These are phyloP conservation scores for Mycena floridula DNA, from an alignment of 768 basidiomycete species.

Conservation along the genomic window DNA sequence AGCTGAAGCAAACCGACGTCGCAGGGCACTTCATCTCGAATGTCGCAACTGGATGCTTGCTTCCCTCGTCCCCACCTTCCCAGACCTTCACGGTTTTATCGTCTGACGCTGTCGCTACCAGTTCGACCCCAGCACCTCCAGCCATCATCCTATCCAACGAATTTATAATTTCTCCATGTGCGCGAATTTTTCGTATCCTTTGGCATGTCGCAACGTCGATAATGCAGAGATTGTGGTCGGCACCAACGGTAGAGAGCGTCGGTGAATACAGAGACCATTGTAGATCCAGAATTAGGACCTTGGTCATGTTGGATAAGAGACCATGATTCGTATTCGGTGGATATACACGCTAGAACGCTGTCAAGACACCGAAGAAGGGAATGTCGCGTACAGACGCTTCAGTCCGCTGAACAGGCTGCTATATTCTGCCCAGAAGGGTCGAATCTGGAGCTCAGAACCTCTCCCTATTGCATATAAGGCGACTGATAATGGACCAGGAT, in stretches of 20 bases:
- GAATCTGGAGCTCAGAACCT: slow-evolving; percentile 89
- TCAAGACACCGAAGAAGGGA: too few species aligned
- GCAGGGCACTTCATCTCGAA: slow-evolving; percentile 87
- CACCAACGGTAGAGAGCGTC: slow-evolving; percentile 70
- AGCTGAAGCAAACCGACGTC: slow-evolving; percentile 88
- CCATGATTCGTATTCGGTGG: slow-evolving; percentile 92
- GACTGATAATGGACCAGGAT: not conserved
- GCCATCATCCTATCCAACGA: slow-evolving; percentile 81
- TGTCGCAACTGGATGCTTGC: slow-evolving; percentile 66
- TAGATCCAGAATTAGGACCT: slow-evolving; percentile 88
- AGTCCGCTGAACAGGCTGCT: slow-evolving; percentile 87
- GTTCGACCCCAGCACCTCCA: slow-evolving; percentile 76
- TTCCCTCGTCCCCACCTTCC: slow-evolving; percentile 75
- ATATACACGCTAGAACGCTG: slow-evolving; percentile 89
- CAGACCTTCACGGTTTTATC: slow-evolving; percentile 90
- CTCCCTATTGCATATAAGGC: slow-evolving; percentile 41
- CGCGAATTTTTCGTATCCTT: slow-evolving; percentile 74
- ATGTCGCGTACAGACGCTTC: slow-evolving; percentile 86
- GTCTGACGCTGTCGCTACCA: slow-evolving; percentile 84
- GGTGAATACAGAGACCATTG: slow-evolving; percentile 81
- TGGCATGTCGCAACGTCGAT: slow-evolving; percentile 82
- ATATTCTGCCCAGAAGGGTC: slow-evolving; percentile 92
- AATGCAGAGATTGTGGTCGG: slow-evolving; percentile 78
- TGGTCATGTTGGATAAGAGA: slow-evolving; percentile 74
- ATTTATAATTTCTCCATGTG: slow-evolving; percentile 91